These are phyloP conservation scores for Fragaria vesca DNA, from an alignment of 306 rosid species.

Conservation along the genomic window DNA sequence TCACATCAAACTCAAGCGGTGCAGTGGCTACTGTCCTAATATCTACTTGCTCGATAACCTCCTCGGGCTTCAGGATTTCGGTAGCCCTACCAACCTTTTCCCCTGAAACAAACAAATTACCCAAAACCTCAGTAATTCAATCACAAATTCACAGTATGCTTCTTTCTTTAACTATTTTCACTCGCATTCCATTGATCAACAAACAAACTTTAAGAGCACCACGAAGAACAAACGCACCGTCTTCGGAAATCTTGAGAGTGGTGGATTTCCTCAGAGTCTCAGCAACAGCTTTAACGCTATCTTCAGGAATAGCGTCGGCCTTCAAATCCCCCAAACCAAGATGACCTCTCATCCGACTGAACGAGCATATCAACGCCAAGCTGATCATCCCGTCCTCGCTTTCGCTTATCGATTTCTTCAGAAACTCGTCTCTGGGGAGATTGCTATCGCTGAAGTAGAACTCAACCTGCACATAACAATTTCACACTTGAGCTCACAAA, in stretches of 20 bases:
- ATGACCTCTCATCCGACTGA: slow-evolving; percentile 70
- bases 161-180: neutral
- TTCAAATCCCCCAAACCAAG: slow-evolving; percentile 65
- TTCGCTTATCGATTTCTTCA: slow-evolving; percentile 54
- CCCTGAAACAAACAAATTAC: slow-evolving; percentile 41
- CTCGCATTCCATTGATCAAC: neutral
- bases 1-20: slow-evolving; percentile 63
- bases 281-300: slow-evolving; percentile 65
- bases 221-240: slow-evolving; percentile 46
- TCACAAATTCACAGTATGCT: neutral
- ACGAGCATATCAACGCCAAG: slow-evolving; percentile 77
- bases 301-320: slow-evolving; percentile 48
- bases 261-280: slow-evolving; percentile 54
- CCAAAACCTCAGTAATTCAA: neutral
- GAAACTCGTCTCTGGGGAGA: slow-evolving; percentile 72
- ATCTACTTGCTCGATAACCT: slow-evolving; percentile 77
- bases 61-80: slow-evolving; percentile 65
- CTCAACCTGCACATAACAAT: slow-evolving; percentile 55
- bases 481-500: neutral
- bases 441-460: slow-evolving; percentile 93
- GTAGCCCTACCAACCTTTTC: slow-evolving; percentile 60
- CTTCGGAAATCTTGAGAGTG: slow-evolving; percentile 70
- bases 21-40: slow-evolving; percentile 76
- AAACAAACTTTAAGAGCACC: neutral
- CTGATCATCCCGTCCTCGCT: slow-evolving; percentile 79